A percentile compares a stretch with the other conserved stretches of the same genome.
Evolutionary conservation across 2,329 filamentous ascomycete species (phyloP).

Genomic region (Aciculosporium take): DNA sequence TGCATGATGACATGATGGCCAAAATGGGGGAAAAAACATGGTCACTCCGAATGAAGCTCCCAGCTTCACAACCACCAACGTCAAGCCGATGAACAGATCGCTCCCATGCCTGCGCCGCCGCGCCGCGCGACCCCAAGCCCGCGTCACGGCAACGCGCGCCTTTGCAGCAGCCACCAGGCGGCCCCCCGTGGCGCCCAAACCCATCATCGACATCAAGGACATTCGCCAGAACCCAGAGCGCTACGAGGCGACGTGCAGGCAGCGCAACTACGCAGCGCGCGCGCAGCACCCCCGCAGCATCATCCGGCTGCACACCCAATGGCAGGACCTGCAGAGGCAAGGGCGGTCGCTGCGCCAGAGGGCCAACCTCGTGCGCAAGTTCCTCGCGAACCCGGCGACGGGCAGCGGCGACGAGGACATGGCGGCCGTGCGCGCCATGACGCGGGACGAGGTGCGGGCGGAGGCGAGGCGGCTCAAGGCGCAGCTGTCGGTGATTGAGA

Average conservation of each 20-base stretch:
- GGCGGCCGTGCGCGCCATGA: slow-evolving; percentile 20
- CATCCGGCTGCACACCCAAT: slow-evolving; percentile 38
- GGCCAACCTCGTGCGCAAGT: slow-evolving; percentile 45
- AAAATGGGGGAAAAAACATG: too few species aligned
- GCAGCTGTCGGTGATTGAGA: slow-evolving; percentile 44
- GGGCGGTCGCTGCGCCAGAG: slow-evolving; percentile 48
- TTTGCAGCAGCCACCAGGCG: slow-evolving; percentile 24
- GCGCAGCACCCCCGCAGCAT: slow-evolving; percentile 42
- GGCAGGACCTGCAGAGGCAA: slow-evolving; percentile 45
- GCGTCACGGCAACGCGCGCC: slow-evolving; percentile 8
- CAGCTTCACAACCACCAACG: slow-evolving; percentile 7
- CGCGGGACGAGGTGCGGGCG: slow-evolving; percentile 40
- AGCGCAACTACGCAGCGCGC: slow-evolving; percentile 62
- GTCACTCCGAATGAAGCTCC: not conserved
- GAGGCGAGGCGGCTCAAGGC: slow-evolving; percentile 53
- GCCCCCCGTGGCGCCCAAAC: slow-evolving; percentile 63
- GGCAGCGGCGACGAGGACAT: slow-evolving; percentile 29
- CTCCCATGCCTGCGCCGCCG: slow-evolving; percentile 15
- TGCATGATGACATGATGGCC: too few species aligned
- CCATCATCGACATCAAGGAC: slow-evolving; percentile 70
- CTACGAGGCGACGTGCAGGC: slow-evolving; percentile 68
- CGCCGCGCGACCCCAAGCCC: not conserved
- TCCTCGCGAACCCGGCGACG: slow-evolving; percentile 38
- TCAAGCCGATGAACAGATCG: slow-evolving; percentile 20
- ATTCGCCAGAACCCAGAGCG: slow-evolving; percentile 75